Conservation (phyloP, 805 yeast genomes). For the Lipomyces sp. region DNA sequence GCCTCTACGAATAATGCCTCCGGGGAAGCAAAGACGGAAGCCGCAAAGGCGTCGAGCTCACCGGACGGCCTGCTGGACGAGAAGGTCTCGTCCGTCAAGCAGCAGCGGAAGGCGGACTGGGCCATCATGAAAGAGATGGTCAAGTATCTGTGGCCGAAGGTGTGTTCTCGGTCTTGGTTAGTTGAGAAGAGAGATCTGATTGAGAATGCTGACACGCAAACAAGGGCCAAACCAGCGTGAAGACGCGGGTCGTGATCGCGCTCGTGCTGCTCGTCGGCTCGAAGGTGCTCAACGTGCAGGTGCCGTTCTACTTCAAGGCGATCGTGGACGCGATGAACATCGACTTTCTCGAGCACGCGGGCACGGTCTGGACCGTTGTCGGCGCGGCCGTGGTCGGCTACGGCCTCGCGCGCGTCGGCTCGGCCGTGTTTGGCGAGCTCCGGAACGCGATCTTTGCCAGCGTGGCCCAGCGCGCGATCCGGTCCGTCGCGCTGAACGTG, state of each 20-base stretch:
- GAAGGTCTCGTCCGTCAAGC: conserved; percentile 6
- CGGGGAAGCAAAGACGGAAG: conserved; percentile 1
- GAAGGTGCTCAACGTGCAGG: conserved; percentile 87
- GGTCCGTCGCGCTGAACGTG: conserved; percentile 82
- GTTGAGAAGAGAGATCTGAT: neutral
- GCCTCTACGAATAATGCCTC: neutral
- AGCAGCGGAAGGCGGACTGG: conserved; percentile 28
- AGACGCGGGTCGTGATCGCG: conserved; percentile 72
- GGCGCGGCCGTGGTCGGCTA: conserved; percentile 75
- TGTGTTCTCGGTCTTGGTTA: neutral
- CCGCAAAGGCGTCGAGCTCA: neutral
- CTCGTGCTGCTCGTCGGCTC: conserved; percentile 70
- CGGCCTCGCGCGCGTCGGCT: conserved; percentile 91
- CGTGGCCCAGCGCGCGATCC: conserved; percentile 92
- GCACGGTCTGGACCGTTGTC: conserved; percentile 59
- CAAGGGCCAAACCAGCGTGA: conserved; percentile 57
- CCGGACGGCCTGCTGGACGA: conserved; percentile 20
- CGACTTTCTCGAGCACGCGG: conserved; percentile 72
- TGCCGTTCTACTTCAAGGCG: conserved; percentile 86
- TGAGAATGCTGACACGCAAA: neutral
- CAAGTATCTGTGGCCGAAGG: conserved; percentile 74
- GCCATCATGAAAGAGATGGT: conserved; percentile 60
- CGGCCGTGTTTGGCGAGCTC: conserved; percentile 90
- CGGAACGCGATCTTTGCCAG: conserved; percentile 93
- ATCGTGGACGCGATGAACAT: conserved; percentile 91